Base-by-base conservation (phyloP, 495 filamentous ascomycete species). In the Aspergillus ellipticus region DNA sequence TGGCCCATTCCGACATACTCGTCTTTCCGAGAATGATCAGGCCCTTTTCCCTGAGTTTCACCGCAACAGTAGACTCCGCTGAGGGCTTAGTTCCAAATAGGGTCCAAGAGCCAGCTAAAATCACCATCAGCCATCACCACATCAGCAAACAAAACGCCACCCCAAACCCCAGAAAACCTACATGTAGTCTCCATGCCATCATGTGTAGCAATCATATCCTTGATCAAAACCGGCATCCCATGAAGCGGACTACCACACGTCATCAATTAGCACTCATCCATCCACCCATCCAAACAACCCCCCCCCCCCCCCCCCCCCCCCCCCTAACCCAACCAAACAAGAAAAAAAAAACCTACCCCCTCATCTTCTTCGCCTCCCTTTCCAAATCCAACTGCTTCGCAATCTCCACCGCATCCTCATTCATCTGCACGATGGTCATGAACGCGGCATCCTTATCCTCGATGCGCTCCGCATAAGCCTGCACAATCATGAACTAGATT, bases 181-280 rank as follows among this genome's bases (percentile, higher is more conserved):
- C 70, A 71, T 16, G 79, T 79, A 49, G 82, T 86, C 55, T 83
- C 79, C 84, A 88, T 86, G 53, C 75, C 67, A 63, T 89, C 86
- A 8, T 67, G 58, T 0, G 86, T 87, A 15, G 79, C 84, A 43
- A 87, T 87, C 61, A 83, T 86, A 62, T 85, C 80, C 68, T 89
- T 89, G 65, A 89, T 78, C 11, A 89, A 60, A 42, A 89, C 80
- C 0, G 86, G 86, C 31, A 89, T 77, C 13, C 86, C 86, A 68
- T 89, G 84, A 3, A 88, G 71, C 4, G 80, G 79, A 10, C 78
- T 77, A 26, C 17, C 8, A n/a, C n/a, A n/a, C n/a, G n/a, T n/a
- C n/a, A n/a, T n/a, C n/a, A n/a, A n/a, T n/a, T n/a, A n/a, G n/a
- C 26, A 42, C 17, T 9, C n/a, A 37, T 16, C 17, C 35, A 22